Conservation (phyloP, 352 stramenopile genomes). For the Phytopythium mirpurense region DNA sequence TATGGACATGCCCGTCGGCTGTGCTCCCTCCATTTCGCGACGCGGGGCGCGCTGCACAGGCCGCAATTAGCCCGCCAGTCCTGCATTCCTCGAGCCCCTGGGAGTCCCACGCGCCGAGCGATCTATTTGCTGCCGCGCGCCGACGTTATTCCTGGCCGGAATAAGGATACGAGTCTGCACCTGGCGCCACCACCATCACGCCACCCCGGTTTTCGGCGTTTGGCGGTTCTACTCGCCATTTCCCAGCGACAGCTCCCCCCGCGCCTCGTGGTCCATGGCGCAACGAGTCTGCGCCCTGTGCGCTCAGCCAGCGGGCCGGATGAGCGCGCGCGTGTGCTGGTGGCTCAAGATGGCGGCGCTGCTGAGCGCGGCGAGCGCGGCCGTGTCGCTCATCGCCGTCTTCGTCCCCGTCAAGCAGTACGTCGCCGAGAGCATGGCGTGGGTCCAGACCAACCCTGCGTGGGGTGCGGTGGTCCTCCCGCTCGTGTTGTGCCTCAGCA, state of each 20-base stretch:
- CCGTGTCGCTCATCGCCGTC: constrained; percentile 15
- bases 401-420: constrained; percentile 44
- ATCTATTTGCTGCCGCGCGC: not conserved
- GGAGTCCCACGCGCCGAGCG: not conserved
- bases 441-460: constrained; percentile 42
- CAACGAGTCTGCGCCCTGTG: not conserved
- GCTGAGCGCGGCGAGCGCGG: constrained; percentile 8
- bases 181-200: no score
- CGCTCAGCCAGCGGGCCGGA: not conserved
- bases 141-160: not conserved
- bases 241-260: not conserved
- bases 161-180: not conserved
- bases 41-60: not conserved
- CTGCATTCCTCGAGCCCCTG: not conserved
- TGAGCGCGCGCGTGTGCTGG: constrained; percentile 1
- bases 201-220: not conserved
- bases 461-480: constrained; percentile 47
- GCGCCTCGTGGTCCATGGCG: not conserved
- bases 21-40: not conserved
- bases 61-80: not conserved
- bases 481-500: constrained; percentile 44
- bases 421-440: constrained; percentile 21
- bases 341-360: constrained; percentile 21
- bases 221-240: not conserved
- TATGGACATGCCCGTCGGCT: not conserved